Conservation (phyloP, 495 filamentous ascomycete species). For the Lasiosphaeriaceae sp. region DNA sequence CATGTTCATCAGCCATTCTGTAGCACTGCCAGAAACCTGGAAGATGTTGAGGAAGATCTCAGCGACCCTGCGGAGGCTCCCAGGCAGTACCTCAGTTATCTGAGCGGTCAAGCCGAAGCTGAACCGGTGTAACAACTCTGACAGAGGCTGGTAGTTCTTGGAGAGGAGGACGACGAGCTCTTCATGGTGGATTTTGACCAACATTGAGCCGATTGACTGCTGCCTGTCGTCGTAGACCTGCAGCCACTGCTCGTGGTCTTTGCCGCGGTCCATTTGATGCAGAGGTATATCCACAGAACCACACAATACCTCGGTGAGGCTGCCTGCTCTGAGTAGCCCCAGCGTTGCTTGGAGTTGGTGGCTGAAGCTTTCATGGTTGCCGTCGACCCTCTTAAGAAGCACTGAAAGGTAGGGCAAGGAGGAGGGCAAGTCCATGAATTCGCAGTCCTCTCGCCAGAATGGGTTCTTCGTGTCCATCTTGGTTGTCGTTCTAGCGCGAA, state of each 20-base stretch:
- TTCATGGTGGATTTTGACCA: conserved; percentile 77
- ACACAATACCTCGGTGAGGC: conserved; percentile 44
- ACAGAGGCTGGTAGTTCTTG: conserved; percentile 78
- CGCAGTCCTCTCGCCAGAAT: conserved; percentile 92
- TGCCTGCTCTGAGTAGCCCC: conserved; percentile 34
- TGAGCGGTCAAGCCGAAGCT: conserved; percentile 77
- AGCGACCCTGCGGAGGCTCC: conserved; percentile 71
- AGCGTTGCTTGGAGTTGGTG: conserved; percentile 43
- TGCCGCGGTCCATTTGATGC: conserved; percentile 74
- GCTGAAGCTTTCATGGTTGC: conserved; percentile 35
- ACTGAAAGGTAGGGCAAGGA: conserved; percentile 76
- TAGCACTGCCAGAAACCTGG: conserved; percentile 85
- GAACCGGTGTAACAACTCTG: conserved; percentile 81
- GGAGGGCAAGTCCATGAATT: conserved; percentile 79
- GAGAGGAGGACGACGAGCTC: conserved; percentile 86
- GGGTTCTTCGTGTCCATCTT: conserved; percentile 78
- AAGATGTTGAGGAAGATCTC: conserved; percentile 91
- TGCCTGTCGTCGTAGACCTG: conserved; percentile 68
- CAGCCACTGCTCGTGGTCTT: conserved; percentile 88
- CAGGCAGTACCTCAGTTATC: conserved; percentile 74
- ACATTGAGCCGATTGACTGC: conserved; percentile 77
- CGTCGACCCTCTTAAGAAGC: conserved; percentile 69
- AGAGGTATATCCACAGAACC: conserved; percentile 80
- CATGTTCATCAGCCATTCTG: conserved; percentile 87
- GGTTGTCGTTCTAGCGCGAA: conserved; percentile 78